Evolutionary conservation across 2,329 filamentous ascomycete genomes (phyloP), one percentile per base, ranked within the genome.

Genomic region (Hirsutella thompsonii): DNA sequence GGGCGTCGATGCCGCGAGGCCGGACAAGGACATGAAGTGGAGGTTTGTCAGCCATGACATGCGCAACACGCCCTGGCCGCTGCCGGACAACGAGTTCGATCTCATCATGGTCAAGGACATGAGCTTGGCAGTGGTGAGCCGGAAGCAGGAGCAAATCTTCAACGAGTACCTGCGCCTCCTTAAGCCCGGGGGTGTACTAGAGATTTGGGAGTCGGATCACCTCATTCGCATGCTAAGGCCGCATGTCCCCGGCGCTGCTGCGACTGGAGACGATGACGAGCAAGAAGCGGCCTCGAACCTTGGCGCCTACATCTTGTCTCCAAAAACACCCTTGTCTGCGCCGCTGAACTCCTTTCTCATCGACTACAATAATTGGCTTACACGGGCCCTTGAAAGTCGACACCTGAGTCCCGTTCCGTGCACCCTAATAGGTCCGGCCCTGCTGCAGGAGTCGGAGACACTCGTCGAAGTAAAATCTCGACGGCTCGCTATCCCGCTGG

Each of bases 141-240:
- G 74, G 36, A 66, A 75, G 43, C 73, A 79, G 28, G 69, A 76
- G 39, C 28, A 47, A 4, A 58, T 75, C 20, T 66, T 79, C 44
- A 81, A 85, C 48, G 87, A 95, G 55, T 82, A 80, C 46, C 64
- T 90, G 36, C 82, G 89, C 16, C 63, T 94, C 11, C 66, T 94
- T 29, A 79, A 74, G 48, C 80, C 83, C 0, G 87, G 85, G 14
- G 90, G 90, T 4, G 76, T 78, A 2, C 55, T 95, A 20, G 90
- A 95, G 56, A 70, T 93, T 14, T 95, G 89, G 89, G 89, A 94
- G 48, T 82, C 82, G 5, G 89, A 95, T 60, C 79, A 88, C 55
- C 74, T 81, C 11, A 77, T 94, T 47, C 82, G 89, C 49, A 89
- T 88, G 58, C 69, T 96, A 21, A 70, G 86, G 39, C 85, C 86